Percentiles rank a stretch among this genome's conserved stretches.
Conservation (phyloP, 345 rosid genomes). For the Schrenkiella parvula region DNA sequence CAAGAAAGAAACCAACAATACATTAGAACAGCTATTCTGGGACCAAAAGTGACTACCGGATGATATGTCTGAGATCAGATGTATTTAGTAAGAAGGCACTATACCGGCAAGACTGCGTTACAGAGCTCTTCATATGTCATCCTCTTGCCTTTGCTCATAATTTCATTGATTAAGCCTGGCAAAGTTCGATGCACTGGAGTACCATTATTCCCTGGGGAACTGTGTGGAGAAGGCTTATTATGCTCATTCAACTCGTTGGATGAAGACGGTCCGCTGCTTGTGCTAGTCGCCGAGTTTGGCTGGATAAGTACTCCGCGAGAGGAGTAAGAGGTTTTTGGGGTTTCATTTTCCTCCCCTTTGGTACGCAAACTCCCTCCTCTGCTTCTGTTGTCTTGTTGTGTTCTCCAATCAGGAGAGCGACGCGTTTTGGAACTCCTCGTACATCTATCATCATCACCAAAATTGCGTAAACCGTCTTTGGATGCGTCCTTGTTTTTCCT, state of each 20-base stretch:
- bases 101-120: slow-evolving; percentile 92
- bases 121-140: slow-evolving; percentile 96
- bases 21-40: not conserved
- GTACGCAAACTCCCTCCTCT: slow-evolving; percentile 39
- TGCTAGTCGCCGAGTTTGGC: slow-evolving; percentile 47
- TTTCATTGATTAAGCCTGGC: slow-evolving; percentile 87
- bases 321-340: slow-evolving; percentile 13
- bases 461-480: slow-evolving; percentile 44
- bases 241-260: slow-evolving; percentile 65
- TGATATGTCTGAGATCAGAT: not conserved
- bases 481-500: slow-evolving; percentile 71
- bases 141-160: slow-evolving; percentile 90
- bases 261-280: slow-evolving; percentile 79
- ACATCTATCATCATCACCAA: slow-evolving; percentile 58
- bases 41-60: not conserved
- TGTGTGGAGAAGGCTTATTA: slow-evolving; percentile 52
- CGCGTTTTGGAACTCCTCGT: slow-evolving; percentile 48
- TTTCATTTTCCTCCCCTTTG: slow-evolving; percentile 53
- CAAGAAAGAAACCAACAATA: slow-evolving; percentile 29
- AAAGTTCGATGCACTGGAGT: slow-evolving; percentile 66
- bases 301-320: slow-evolving; percentile 36
- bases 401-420: slow-evolving; percentile 60
- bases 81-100: slow-evolving; percentile 25
- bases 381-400: slow-evolving; percentile 48
- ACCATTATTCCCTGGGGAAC: slow-evolving; percentile 51